Percentiles rank a stretch among this genome's conserved stretches.
phyloP scores from a whole-genome alignment of 768 basidiomycete species.

The Collybiopsis confluens region DNA sequence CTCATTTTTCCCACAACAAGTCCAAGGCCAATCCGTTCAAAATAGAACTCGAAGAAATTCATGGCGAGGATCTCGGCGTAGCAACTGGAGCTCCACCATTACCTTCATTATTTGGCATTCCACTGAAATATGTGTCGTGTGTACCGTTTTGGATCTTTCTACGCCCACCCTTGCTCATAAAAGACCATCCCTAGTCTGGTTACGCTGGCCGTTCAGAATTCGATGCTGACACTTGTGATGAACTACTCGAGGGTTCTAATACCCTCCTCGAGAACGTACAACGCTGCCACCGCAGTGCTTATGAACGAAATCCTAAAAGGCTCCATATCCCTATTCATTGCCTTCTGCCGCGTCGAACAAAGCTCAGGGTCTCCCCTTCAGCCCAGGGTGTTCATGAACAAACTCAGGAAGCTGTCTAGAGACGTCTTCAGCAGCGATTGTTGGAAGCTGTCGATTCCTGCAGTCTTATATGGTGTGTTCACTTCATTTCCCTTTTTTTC shows the following conservation, averaged over 20 bases:
- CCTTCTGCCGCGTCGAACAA: conserved; percentile 59
- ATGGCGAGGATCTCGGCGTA: conserved; percentile 40
- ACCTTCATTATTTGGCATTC: conserved; percentile 64
- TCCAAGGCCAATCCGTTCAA: conserved; percentile 12
- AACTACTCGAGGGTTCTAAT: conserved; percentile 90
- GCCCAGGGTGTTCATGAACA: neutral
- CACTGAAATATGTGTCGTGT: conserved; percentile 79
- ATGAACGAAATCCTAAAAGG: conserved; percentile 94
- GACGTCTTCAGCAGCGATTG: conserved; percentile 88
- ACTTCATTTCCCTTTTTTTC: neutral
- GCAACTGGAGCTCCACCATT: conserved; percentile 27
- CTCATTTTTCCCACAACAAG: conserved; percentile 3
- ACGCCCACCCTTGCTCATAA: neutral
- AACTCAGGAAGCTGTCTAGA: conserved; percentile 43
- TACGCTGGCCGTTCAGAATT: conserved; percentile 91
- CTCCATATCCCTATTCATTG: conserved; percentile 79
- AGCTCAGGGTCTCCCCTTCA: conserved; percentile 8
- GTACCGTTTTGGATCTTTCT: conserved; percentile 22
- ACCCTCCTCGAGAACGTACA: conserved; percentile 74
- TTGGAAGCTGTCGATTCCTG: conserved; percentile 96
- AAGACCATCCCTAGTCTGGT: conserved; percentile 47
- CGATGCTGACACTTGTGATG: conserved; percentile 88
- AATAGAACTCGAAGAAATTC: conserved; percentile 24
- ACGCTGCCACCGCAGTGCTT: conserved; percentile 90
- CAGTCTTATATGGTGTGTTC: conserved; percentile 77